These are phyloP conservation scores for Lodderomyces parapsilosis DNA, from an alignment of 1,139 yeast species.

Conservation along the genomic window DNA sequence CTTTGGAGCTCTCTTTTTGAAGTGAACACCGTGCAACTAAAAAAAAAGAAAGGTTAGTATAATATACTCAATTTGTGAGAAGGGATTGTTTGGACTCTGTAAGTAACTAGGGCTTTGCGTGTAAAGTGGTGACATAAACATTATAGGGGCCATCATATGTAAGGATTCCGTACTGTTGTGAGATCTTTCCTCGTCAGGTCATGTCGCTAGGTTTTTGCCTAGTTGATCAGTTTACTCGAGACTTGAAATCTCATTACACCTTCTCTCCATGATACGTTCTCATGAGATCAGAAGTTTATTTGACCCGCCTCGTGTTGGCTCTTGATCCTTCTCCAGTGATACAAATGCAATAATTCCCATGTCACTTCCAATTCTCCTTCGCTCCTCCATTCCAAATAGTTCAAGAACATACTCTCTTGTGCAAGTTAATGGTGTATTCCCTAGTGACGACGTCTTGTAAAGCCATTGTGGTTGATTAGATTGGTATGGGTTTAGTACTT, in stretches of 20 bases:
- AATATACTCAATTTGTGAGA: neutral
- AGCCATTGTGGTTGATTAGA: slow-evolving; percentile 53
- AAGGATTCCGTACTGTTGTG: too few species aligned
- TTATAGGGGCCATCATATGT: too few species aligned
- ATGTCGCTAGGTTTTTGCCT: too few species aligned
- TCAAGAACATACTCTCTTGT: slow-evolving; percentile 88
- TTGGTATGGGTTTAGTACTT: neutral
- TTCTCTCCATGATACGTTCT: too few species aligned
- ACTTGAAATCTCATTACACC: too few species aligned
- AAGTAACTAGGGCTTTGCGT: neutral
- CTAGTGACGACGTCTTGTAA: slow-evolving; percentile 99
- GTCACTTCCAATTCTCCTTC: neutral
- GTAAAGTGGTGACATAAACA: too few species aligned
- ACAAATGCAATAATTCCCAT: too few species aligned
- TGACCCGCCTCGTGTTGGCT: too few species aligned
- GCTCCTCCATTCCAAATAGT: neutral
- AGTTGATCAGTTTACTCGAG: too few species aligned
- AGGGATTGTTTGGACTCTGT: neutral
- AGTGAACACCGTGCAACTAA: slow-evolving; percentile 94
- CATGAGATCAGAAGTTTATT: too few species aligned
- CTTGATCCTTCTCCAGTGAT: too few species aligned
- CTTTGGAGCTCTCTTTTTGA: slow-evolving; percentile 99
- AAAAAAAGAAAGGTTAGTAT: slow-evolving; percentile 8
- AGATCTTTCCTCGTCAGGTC: too few species aligned
- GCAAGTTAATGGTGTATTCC: slow-evolving; percentile 99